Percentiles rank a stretch among this genome's conserved stretches.
Conservation (phyloP, 2,329 filamentous ascomycete species). For the Neodidymelliopsis sp. region DNA sequence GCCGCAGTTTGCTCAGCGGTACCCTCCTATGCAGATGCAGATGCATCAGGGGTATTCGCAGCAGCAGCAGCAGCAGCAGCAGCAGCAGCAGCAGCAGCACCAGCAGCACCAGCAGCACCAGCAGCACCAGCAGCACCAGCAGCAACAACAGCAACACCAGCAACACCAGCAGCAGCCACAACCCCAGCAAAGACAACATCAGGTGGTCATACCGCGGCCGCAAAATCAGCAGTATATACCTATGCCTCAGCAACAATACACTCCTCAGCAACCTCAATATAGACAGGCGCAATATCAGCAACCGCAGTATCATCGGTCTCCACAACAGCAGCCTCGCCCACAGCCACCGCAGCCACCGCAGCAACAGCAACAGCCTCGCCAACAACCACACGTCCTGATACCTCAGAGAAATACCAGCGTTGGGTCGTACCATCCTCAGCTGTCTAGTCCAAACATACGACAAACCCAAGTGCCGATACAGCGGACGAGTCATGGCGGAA, state of each 20-base stretch:
- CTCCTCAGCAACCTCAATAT: slow-evolving; percentile 21
- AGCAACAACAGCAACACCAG: slow-evolving; percentile 17
- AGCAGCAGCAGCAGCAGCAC: slow-evolving; percentile 23
- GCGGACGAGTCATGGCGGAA: slow-evolving; percentile 24
- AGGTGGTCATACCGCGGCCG: slow-evolving; percentile 31
- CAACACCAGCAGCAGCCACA: too few species aligned
- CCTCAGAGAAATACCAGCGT: slow-evolving; percentile 31
- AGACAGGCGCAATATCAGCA: slow-evolving; percentile 26
- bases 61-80: slow-evolving; percentile 26
- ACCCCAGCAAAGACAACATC: slow-evolving; percentile 23
- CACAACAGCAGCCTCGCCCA: slow-evolving; percentile 17
- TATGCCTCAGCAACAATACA: slow-evolving; percentile 21
- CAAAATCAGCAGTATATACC: slow-evolving; percentile 37
- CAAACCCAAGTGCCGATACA: slow-evolving; percentile 40
- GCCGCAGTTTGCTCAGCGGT: slow-evolving; percentile 31
- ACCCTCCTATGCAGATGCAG: slow-evolving; percentile 30
- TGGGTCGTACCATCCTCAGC: slow-evolving; percentile 34
- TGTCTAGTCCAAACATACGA: slow-evolving; percentile 37
- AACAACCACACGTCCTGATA: slow-evolving; percentile 41
- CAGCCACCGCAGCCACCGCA: slow-evolving; percentile 23
- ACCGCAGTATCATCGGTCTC: slow-evolving; percentile 32
- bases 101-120: slow-evolving; percentile 28
- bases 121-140: slow-evolving; percentile 34
- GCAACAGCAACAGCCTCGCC: slow-evolving; percentile 22
- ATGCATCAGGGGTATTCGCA: slow-evolving; percentile 34